phyloP scores from a whole-genome alignment of 2,329 filamentous ascomycete genomes.

The Colletotrichum tropicale region DNA sequence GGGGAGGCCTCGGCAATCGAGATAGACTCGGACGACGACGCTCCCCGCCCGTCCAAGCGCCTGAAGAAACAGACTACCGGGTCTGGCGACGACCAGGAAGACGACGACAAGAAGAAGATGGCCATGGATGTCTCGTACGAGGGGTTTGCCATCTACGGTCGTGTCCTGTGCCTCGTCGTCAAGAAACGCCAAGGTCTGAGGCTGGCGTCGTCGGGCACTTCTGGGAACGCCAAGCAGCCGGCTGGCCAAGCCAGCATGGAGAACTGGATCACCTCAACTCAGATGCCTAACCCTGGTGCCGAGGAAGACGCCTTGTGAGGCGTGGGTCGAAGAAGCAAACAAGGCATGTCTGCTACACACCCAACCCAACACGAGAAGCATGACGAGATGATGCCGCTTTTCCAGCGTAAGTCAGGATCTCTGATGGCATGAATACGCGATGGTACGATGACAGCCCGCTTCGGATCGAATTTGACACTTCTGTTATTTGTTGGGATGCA shows the following conservation, averaged over 20 bases:
- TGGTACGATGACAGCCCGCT: neutral
- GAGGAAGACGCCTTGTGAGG: slow-evolving; percentile 26
- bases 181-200: slow-evolving; percentile 69
- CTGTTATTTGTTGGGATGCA: neutral
- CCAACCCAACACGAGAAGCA: neutral
- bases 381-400: neutral
- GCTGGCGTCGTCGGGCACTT: slow-evolving; percentile 15
- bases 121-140: slow-evolving; percentile 88
- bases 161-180: slow-evolving; percentile 89
- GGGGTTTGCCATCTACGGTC: slow-evolving; percentile 94
- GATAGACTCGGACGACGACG: slow-evolving; percentile 42
- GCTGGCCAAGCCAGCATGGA: slow-evolving; percentile 77
- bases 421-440: neutral
- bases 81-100: slow-evolving; percentile 33
- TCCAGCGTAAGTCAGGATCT: neutral
- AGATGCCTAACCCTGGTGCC: slow-evolving; percentile 54
- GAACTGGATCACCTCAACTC: slow-evolving; percentile 84
- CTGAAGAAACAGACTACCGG: slow-evolving; percentile 40
- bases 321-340: neutral
- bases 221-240: slow-evolving; percentile 46
- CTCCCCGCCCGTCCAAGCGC: slow-evolving; percentile 48
- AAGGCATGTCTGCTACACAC: neutral
- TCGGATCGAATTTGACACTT: neutral
- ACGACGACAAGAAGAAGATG: slow-evolving; percentile 89
- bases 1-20: slow-evolving; percentile 37